Base-by-base conservation (phyloP, 345 rosid species). In the Lenwebbia sp. region DNA sequence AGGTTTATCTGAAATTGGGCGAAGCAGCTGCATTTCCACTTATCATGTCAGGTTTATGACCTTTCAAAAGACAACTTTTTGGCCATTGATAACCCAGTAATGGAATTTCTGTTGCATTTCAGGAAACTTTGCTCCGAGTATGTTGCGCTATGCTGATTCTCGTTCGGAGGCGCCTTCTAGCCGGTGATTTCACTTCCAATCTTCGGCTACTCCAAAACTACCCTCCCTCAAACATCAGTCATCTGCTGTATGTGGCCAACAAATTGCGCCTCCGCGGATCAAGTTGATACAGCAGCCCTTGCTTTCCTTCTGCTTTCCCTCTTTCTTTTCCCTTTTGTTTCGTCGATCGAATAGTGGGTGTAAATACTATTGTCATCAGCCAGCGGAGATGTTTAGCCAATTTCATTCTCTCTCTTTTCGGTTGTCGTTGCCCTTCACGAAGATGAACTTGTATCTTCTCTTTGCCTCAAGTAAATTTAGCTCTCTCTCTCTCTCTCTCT, bases 121-220 rank as follows among this genome's bases (percentile, higher is more conserved):
- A 97, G 99, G 99, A 96, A 62, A 95, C 98, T 40, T 87, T 97
- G 87, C 96, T 97, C 21, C 94, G 99, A 84, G 85, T 97, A 88
- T 97, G 99, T 89, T 97, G 99, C 57, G 99, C 99, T 49, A 97
- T 97, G 99, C 91, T 97, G 88, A 92, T 97, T 88, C 93, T 97
- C 5, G 84, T 97, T 37, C 88, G 99, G 83, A 93, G 96, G 83
- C 96, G 99, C 56, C 88, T 97, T n/a, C 94, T 97, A 50, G 97
- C 95, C 0, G 97, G 97, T 87, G 97, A 94, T 87, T 96, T 96
- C 91, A 96, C 98, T 28, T 92, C 96, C 28, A 96, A 92, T 88
- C 94, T 96, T 84, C 93, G 92, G 90, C 92, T 96, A 19, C 95
- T 96, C 40, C 99, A 96, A 87, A 90, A 93, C 62, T 96, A 96